Evolutionary conservation across 2,329 filamentous ascomycete genomes (phyloP).

Genomic region (Hypoxylon sp.): DNA sequence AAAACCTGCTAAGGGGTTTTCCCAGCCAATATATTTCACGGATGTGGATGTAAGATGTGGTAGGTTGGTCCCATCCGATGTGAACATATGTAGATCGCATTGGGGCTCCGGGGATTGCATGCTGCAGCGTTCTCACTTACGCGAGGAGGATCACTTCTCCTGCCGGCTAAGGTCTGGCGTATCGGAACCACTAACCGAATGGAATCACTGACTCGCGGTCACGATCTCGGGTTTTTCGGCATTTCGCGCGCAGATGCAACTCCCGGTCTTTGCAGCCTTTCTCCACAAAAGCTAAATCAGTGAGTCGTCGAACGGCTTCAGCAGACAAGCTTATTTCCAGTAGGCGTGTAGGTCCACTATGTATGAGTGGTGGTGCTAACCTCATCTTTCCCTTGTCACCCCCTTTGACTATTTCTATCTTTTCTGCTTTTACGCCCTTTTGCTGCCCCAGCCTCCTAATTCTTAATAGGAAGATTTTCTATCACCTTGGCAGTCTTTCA

Average conservation of each 20-base stretch:
- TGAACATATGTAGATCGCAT: constrained; percentile 17
- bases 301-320: constrained; percentile 17
- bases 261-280: constrained; percentile 27
- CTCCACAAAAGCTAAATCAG: constrained; percentile 32
- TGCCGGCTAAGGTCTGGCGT: constrained; percentile 30
- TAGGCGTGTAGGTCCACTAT: constrained; percentile 8
- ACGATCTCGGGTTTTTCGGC: constrained; percentile 39
- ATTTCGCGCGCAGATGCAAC: constrained; percentile 23
- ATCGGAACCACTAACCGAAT: constrained; percentile 37
- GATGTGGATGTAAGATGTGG: constrained; percentile 9
- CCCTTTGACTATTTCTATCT: constrained; percentile 18
- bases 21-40: constrained; percentile 10
- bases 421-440: constrained; percentile 4
- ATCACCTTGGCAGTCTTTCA: constrained; percentile 16
- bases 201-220: constrained; percentile 30
- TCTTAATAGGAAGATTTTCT: constrained; percentile 17
- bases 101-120: constrained; percentile 14
- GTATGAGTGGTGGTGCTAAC: constrained; percentile 2
- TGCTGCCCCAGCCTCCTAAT: constrained; percentile 12
- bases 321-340: constrained; percentile 17
- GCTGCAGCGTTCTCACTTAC: constrained; percentile 15
- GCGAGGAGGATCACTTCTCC: constrained; percentile 18
- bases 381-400: constrained; percentile 8
- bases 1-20: background rate
- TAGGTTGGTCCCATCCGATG: constrained; percentile 8